These are phyloP conservation scores for Amesomyces nigricolor DNA, from an alignment of 2,329 filamentous ascomycete genomes.

Conservation along the genomic window DNA sequence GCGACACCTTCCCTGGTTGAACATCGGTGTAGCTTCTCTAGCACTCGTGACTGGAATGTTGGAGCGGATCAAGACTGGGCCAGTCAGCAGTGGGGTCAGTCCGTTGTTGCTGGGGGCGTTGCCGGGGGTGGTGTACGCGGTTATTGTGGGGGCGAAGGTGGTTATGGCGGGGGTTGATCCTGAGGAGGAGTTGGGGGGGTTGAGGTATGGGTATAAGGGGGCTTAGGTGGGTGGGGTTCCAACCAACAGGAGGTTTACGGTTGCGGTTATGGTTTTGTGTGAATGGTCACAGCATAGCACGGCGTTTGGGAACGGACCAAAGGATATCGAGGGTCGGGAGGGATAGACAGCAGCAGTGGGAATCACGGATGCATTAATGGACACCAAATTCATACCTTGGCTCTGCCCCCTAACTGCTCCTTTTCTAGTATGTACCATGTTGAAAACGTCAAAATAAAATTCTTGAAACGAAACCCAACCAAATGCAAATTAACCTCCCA, in stretches of 20 bases:
- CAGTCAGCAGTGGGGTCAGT: constrained; percentile 28
- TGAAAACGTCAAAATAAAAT: not conserved
- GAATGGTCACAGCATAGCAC: not conserved
- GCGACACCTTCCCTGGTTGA: constrained; percentile 54
- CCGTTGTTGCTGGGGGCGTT: constrained; percentile 45
- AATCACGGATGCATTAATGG: not conserved
- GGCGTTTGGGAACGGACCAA: not conserved
- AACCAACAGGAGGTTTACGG: no score
- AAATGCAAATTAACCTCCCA: not conserved
- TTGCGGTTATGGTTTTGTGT: not conserved
- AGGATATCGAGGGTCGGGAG: not conserved
- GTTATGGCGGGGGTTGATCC: constrained; percentile 65
- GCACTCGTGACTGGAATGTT: constrained; percentile 43
- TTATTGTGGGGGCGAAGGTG: constrained; percentile 57
- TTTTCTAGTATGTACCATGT: constrained; percentile 1
- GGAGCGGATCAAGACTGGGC: constrained; percentile 27
- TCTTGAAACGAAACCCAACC: not conserved
- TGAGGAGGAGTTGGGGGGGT: constrained; percentile 53
- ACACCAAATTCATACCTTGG: no score
- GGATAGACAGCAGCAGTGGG: no score
- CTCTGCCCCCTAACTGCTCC: constrained; percentile 25
- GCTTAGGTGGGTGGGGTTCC: constrained; percentile 36
- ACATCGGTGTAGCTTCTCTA: constrained; percentile 50
- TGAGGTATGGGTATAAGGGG: constrained; percentile 64
- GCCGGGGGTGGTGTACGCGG: constrained; percentile 53